Evolutionary conservation across 331 rosid genomes (phyloP).

Genomic region (Spiraea crenata): DNA sequence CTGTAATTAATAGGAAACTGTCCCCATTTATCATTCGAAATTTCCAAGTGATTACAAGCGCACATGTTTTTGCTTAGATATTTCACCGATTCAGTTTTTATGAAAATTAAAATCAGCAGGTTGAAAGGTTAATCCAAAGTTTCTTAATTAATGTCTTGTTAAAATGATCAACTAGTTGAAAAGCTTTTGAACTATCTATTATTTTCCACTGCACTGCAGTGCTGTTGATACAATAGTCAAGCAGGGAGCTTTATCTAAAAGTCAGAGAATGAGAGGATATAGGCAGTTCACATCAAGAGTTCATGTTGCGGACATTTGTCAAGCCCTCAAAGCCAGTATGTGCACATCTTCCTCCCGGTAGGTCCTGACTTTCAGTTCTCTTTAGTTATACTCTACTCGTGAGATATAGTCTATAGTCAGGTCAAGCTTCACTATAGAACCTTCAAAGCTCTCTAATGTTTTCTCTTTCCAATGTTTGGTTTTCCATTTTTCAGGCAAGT

Average conservation of each 20-base stretch:
- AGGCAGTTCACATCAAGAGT: constrained; percentile 70
- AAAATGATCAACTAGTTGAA: no score
- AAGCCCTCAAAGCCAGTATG: constrained; percentile 64
- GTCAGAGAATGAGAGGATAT: constrained; percentile 56
- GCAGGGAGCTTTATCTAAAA: constrained; percentile 49
- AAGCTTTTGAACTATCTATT: constrained; percentile 5
- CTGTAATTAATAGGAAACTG: background rate
- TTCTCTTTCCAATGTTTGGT: background rate
- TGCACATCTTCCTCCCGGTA: constrained; percentile 40
- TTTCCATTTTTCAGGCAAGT: constrained; percentile 43
- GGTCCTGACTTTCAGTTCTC: constrained; percentile 12
- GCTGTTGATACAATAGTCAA: constrained; percentile 76
- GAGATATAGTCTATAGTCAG: background rate
- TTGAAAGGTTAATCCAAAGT: constrained; percentile 2
- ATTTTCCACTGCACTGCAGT: constrained; percentile 38
- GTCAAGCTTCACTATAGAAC: background rate
- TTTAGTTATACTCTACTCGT: background rate
- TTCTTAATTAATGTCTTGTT: background rate
- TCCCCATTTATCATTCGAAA: background rate
- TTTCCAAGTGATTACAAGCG: background rate
- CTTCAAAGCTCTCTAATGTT: background rate
- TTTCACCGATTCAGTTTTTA: constrained; percentile 1
- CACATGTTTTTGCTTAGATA: background rate
- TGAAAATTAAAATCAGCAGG: background rate
- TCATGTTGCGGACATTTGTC: constrained; percentile 82